phyloP scores from a whole-genome alignment of 73 alveolate genomes.

The Tetrahymena thermophila region DNA sequence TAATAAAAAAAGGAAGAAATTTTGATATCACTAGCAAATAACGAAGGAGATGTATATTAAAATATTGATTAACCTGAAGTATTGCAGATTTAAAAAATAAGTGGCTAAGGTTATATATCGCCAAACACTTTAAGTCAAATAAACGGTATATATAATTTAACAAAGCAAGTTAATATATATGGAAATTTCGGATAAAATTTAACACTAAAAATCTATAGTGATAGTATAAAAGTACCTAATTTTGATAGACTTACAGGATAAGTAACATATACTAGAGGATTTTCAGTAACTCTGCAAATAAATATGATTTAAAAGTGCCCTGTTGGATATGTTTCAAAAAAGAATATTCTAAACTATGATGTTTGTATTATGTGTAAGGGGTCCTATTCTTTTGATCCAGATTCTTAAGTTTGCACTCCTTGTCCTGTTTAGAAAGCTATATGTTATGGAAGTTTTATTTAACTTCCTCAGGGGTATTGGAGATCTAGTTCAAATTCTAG shows the following conservation, averaged over 20 bases:
- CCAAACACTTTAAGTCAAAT: neutral
- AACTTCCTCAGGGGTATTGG: neutral
- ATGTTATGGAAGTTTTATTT: neutral
- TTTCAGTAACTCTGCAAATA: neutral
- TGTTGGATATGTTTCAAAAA: neutral
- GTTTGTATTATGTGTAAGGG: neutral
- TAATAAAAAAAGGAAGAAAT: neutral
- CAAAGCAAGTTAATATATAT: neutral
- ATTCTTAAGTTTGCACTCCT: neutral
- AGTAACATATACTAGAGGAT: neutral
- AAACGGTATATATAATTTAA: neutral
- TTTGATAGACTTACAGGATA: neutral
- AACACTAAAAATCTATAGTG: neutral
- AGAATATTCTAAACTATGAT: neutral
- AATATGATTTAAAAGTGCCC: neutral
- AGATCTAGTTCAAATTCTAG: neutral
- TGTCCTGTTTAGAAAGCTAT: neutral
- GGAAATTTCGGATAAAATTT: neutral
- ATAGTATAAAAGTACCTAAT: neutral
- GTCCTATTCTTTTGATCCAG: neutral
- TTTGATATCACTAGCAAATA: neutral
- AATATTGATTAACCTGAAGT: neutral
- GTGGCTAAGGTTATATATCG: neutral
- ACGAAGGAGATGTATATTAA: neutral
- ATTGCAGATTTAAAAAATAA: neutral